Evolutionary conservation across 768 basidiomycete genomes (phyloP), one percentile per base, ranked within the genome.

Genomic region (Suillus weaverae): DNA sequence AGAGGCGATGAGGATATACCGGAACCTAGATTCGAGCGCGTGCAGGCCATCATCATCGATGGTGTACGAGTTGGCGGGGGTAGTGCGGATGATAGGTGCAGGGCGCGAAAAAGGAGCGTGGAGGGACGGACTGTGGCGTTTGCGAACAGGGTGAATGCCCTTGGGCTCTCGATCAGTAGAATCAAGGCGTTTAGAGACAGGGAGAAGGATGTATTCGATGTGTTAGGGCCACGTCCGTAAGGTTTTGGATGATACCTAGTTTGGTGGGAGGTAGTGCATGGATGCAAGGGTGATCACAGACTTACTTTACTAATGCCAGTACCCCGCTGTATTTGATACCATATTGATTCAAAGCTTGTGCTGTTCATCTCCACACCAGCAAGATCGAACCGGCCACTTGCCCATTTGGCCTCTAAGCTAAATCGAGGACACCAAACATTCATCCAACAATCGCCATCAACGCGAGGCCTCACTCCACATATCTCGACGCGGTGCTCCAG

Each of bases 111-210:
- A 68, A 73, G 81, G 71, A 91, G 87, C 65, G 77, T 85, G 0
- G 84, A 89, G 64, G 91, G 89, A 4, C 77, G 84, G 13, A 86
- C 89, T 9, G 85, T 92, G 63, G 80, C 85, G 51, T 89, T 95
- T 72, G 84, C 89, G 33, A 95, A 94, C 73, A 75, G 90, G 63
- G 85, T 95, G 60, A 94, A 93, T 74, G 84, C 82, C 26, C 81
- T 95, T 14, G 88, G 89, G 66, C 70, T 95, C 67, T 83, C 80
- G 0, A 85, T 95, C 84, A 91, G 88, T 56, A 81, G 79, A 71
- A 75, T 95, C 62, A 82, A 80, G 64, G 85, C 90, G 57, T 95
- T 95, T 72, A 84, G 81, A 67, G 89, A 91, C 68, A 74, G 91
- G 56, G 89, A 92, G 75, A 82, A 79, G 2, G 81, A 85, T 59